A percentile compares a stretch with the other conserved stretches of the same genome.
phyloP scores from a whole-genome alignment of 2,329 filamentous ascomycete species.

The Elsinoe necatrix region DNA sequence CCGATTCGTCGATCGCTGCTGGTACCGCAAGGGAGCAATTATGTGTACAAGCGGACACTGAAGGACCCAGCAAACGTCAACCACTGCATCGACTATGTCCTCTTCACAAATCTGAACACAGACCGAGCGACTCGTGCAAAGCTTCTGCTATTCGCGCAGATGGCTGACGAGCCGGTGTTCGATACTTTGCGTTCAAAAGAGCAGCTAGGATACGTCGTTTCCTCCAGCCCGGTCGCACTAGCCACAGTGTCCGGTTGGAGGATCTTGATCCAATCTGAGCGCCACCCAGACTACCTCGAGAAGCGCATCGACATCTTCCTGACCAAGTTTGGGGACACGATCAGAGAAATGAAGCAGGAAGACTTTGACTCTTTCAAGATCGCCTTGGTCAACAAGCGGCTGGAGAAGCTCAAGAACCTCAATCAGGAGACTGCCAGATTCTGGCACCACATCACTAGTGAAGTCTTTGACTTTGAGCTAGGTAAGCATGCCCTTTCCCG shows the following conservation, averaged over 20 bases:
- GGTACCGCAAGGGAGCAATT: conserved; percentile 72
- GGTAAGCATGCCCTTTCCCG: conserved; percentile 45
- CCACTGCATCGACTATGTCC: conserved; percentile 44
- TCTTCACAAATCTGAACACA: conserved; percentile 38
- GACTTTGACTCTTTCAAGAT: conserved; percentile 89
- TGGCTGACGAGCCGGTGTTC: conserved; percentile 87
- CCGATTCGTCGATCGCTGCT: conserved; percentile 67
- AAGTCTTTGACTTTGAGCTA: conserved; percentile 83
- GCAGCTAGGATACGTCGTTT: conserved; percentile 94
- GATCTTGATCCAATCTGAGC: conserved; percentile 89
- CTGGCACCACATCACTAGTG: conserved; percentile 76
- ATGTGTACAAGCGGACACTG: conserved; percentile 68
- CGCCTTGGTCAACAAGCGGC: conserved; percentile 73
- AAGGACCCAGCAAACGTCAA: conserved; percentile 79
- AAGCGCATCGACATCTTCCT: conserved; percentile 82
- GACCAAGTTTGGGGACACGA: conserved; percentile 52
- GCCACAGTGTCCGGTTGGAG: conserved; percentile 72
- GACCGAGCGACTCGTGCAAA: conserved; percentile 66
- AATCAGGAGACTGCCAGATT: conserved; percentile 73
- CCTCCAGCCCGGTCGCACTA: conserved; percentile 65
- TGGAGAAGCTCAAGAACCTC: conserved; percentile 90
- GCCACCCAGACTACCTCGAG: conserved; percentile 74
- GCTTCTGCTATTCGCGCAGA: conserved; percentile 73
- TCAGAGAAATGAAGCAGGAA: conserved; percentile 67
- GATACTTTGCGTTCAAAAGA: conserved; percentile 94